phyloP scores from a whole-genome alignment of 768 basidiomycete genomes.

The Lactarius trivialis region DNA sequence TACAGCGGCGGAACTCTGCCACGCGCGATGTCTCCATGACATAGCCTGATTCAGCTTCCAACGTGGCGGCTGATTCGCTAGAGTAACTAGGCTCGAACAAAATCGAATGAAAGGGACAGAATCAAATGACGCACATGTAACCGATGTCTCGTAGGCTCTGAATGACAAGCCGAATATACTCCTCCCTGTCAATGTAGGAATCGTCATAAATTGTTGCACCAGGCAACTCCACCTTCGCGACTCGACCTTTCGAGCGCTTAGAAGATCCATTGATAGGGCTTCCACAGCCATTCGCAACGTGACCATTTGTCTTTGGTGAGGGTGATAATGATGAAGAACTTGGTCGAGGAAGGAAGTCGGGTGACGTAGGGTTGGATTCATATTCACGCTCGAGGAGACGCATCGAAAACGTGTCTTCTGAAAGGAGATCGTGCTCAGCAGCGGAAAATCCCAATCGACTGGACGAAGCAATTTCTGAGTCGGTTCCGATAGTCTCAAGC shows the following conservation, averaged over 20 bases:
- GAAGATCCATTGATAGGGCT: conserved; percentile 35
- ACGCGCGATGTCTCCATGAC: conserved; percentile 74
- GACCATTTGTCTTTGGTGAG: conserved; percentile 19
- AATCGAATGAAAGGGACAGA: not conserved
- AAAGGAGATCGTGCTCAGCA: conserved; percentile 23
- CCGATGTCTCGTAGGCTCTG: conserved; percentile 89
- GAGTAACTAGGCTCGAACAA: conserved; percentile 22
- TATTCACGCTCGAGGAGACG: conserved; percentile 21
- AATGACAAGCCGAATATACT: conserved; percentile 82
- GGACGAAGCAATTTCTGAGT: conserved; percentile 33
- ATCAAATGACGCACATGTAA: conserved; percentile 36
- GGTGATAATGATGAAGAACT: conserved; percentile 17
- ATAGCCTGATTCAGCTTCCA: conserved; percentile 93
- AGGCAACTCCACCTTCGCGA: conserved; percentile 59
- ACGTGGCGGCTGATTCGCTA: conserved; percentile 81
- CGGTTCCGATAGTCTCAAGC: conserved; percentile 38
- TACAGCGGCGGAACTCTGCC: conserved; percentile 69
- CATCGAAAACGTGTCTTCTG: conserved; percentile 21
- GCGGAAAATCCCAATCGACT: conserved; percentile 24
- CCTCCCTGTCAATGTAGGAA: conserved; percentile 76
- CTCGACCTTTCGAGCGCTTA: conserved; percentile 42
- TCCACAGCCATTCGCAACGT: conserved; percentile 32
- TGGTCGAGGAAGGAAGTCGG: conserved; percentile 12
- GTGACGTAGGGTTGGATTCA: conserved; percentile 17
- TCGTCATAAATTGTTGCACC: conserved; percentile 75